phyloP scores from a whole-genome alignment of 192 early-diverging fungal species.

The Spizellomyces sp. region DNA sequence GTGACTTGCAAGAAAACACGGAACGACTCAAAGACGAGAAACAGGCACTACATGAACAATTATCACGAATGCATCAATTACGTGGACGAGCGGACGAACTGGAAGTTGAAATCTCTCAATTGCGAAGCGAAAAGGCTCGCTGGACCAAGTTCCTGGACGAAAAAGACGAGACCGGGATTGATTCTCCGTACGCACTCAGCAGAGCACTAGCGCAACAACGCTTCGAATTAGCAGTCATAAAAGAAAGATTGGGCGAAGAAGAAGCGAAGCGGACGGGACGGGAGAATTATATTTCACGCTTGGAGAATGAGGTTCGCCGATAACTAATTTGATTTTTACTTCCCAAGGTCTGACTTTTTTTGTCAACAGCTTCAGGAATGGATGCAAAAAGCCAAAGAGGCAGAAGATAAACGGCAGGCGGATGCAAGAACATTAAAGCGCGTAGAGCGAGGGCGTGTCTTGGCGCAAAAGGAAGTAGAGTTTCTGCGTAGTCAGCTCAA shows the following conservation, averaged over 20 bases:
- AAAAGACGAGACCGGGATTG: conserved; percentile 43
- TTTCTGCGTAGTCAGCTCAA: conserved; percentile 67
- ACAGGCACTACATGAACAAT: conserved; percentile 30
- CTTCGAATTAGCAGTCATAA: conserved; percentile 43
- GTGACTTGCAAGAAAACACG: conserved; percentile 28
- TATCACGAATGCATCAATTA: conserved; percentile 28
- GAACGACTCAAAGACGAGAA: conserved; percentile 44
- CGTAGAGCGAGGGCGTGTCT: conserved; percentile 35
- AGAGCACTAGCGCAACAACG: conserved; percentile 50
- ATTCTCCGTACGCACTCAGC: conserved; percentile 55
- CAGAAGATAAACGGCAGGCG: neutral
- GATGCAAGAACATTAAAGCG: conserved; percentile 35
- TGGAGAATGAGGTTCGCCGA: conserved; percentile 35
- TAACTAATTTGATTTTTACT: neutral
- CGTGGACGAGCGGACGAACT: conserved; percentile 45
- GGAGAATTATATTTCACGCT: conserved; percentile 35
- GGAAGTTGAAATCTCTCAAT: conserved; percentile 49
- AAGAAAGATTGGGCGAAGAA: conserved; percentile 43
- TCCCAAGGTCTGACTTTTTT: neutral
- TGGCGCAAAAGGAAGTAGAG: conserved; percentile 62
- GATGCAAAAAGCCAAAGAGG: conserved; percentile 15
- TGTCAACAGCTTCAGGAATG: neutral
- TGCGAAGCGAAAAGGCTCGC: conserved; percentile 57
- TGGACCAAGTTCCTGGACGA: conserved; percentile 52
- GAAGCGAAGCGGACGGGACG: conserved; percentile 36